A percentile compares a stretch with the other conserved stretches of the same genome.
These are phyloP conservation scores for Aspergillus eucalypticola DNA, from an alignment of 2,329 filamentous ascomycete genomes.

Conservation along the genomic window DNA sequence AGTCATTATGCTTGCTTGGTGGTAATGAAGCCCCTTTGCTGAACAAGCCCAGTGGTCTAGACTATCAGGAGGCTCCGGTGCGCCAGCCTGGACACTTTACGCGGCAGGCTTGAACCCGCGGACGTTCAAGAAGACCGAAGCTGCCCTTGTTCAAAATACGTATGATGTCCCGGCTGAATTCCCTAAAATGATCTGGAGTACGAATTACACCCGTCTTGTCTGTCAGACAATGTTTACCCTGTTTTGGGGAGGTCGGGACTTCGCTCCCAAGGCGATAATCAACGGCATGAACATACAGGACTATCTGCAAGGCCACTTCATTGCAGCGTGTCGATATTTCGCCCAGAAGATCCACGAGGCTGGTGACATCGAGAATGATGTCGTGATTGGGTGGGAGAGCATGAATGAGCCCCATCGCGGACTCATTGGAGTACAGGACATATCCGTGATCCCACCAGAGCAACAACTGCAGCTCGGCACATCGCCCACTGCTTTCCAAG, in stretches of 20 bases:
- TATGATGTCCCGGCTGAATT: slow-evolving; percentile 82
- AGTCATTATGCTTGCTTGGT: background rate
- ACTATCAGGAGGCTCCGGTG: slow-evolving; percentile 90
- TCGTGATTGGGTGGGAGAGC: slow-evolving; percentile 94
- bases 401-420: slow-evolving; percentile 94
- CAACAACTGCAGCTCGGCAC: slow-evolving; percentile 92
- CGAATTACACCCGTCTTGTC: slow-evolving; percentile 87
- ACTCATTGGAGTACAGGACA: slow-evolving; percentile 77
- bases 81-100: slow-evolving; percentile 96
- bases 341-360: slow-evolving; percentile 85
- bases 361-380: slow-evolving; percentile 79
- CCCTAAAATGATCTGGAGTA: slow-evolving; percentile 99
- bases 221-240: slow-evolving; percentile 90
- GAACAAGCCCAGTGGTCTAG: slow-evolving; percentile 72
- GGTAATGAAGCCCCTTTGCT: slow-evolving; percentile 23
- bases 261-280: slow-evolving; percentile 94
- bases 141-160: slow-evolving; percentile 91
- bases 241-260: slow-evolving; percentile 87
- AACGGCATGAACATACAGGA: slow-evolving; percentile 96
- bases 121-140: slow-evolving; percentile 81
- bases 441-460: slow-evolving; percentile 78
- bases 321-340: slow-evolving; percentile 76
- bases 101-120: slow-evolving; percentile 87
- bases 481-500: slow-evolving; percentile 90
- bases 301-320: slow-evolving; percentile 84